phyloP scores from a whole-genome alignment of 2,329 filamentous ascomycete genomes.

The Aspergillus spinulosporus region DNA sequence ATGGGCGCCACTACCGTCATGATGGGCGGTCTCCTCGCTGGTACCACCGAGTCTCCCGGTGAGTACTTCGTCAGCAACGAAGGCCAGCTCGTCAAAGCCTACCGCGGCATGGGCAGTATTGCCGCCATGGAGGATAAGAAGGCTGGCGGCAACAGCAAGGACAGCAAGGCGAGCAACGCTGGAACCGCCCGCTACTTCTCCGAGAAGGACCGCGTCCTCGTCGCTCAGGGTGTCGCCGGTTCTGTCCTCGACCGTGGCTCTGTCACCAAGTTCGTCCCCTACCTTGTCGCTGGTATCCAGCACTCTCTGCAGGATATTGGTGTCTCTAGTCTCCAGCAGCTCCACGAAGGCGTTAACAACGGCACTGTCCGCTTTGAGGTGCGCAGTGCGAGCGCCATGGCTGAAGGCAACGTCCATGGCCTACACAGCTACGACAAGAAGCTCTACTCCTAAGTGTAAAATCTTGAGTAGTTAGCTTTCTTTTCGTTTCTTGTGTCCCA shows the following conservation, averaged over 20 bases:
- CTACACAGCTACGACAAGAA: conserved; percentile 99
- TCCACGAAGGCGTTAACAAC: conserved; percentile 72
- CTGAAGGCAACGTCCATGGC: conserved; percentile 92
- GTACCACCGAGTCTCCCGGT: conserved; percentile 95
- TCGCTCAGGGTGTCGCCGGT: conserved; percentile 94
- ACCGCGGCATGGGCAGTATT: conserved; percentile 98
- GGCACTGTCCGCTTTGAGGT: conserved; percentile 89
- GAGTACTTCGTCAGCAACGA: conserved; percentile 95
- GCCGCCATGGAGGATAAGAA: conserved; percentile 99
- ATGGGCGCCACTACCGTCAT: conserved; percentile 94
- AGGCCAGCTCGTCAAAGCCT: conserved; percentile 97
- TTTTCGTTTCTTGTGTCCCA: conserved; percentile 20
- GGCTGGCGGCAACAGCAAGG: conserved; percentile 72
- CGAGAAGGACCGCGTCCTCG: conserved; percentile 89
- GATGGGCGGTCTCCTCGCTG: conserved; percentile 98
- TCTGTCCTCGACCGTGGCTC: conserved; percentile 62
- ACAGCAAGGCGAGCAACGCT: conserved; percentile 72
- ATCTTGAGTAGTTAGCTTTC: conserved; percentile 16
- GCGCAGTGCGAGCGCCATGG: conserved; percentile 87
- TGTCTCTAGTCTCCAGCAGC: conserved; percentile 71
- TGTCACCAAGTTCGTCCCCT: conserved; percentile 92
- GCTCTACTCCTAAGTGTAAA: conserved; percentile 73
- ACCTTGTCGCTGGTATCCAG: conserved; percentile 92
- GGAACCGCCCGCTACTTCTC: conserved; percentile 98
- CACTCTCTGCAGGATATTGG: conserved; percentile 97